Evolutionary conservation across 169 alveolate genomes (phyloP), one percentile per base, ranked within the genome.

Genomic region (Perkinsus marinus): DNA sequence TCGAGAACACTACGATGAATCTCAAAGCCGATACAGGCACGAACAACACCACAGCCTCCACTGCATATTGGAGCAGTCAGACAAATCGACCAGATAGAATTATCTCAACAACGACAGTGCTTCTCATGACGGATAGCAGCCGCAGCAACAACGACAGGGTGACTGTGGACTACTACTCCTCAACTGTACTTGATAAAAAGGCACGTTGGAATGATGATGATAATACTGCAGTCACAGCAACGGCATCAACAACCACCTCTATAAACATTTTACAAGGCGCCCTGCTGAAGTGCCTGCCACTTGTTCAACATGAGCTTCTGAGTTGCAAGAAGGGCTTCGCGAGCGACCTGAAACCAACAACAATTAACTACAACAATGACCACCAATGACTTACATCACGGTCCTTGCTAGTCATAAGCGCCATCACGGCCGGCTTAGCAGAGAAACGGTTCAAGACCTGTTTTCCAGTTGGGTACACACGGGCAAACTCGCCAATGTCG

Each of bases 401-500:
- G 30, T 41, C 92, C 89, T 90, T 89, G 94, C 92, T 94, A 95
- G 95, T 94, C 91, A 96, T 96, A 79, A 96, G 93, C 39, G 93
- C 93, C 94, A 96, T 93, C 39, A 96, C 93, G 46, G 92, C 93
- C 79, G 95, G 96, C 92, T 96, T 96, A 13, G 95, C 96, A 36
- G 92, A 91, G 43, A 95, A 91, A 57, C 91, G 93, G 39, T 93
- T 94, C 43, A 95, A 93, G 41, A 94, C 90, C 91, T 94, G 93
- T 19, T 94, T 96, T 9, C 97, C 97, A 39, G 95, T 95, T 0
- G 97, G 97, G 90, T 96, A 95, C 39, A 96, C 93, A 43, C 97
- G 92, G 26, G 97, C 97, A 91, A 96, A 96, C 91, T 96, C 97
- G 36, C 97, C 97, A 34, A 96, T 94, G 92, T 96, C 97, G 93